Base-by-base conservation (phyloP, 1,284 basidiomycete genomes). In the Trametes hirsuta region DNA sequence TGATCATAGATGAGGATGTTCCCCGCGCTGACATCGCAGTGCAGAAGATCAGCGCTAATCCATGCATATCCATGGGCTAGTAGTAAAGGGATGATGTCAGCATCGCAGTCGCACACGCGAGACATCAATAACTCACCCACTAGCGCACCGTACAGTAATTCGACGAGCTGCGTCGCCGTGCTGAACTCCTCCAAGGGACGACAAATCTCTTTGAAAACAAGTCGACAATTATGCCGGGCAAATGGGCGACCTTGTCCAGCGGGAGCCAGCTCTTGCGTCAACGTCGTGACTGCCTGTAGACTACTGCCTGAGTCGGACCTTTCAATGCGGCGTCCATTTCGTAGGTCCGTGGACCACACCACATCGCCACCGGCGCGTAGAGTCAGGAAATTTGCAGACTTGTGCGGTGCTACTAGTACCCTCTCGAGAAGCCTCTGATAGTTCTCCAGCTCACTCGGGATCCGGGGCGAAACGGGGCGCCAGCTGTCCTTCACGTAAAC, bases 1-100 rank as follows among this genome's bases (percentile, higher is more conserved):
- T 30, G 0, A n/a, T 54, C 46, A 22, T 59, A 25, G 24, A 59
- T 59, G 12, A 63, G 37, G 44, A 63, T 63, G 10, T 59, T 59
- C 2, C 40, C 49, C 11, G 47, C 41, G 12, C 58, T 59, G 22
- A 63, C 34, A 18, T 63, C 58, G 2, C 57, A 46, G 39, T 63
- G 61, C 0, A 62, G 40, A 6, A 62, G 18, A 2, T 30, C 36
- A 0, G 52, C 62, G 0, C 35, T 12, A 11, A 41, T 11, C 54
- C 54, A 59, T 0, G 55, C 58, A 54, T 1, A 47, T 49, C 54
- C 14, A 25, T 21, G 37, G 6, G 3, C n/a, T 9, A 21, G 22
- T 21, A 25, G 44, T 25, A 25, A 12, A 24, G n/a, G 30, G 30
- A 8, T 8, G 5, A 30, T 8, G 30, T 30, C 30, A 30, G 30